Base-by-base conservation (phyloP, 768 basidiomycete species). In the Austroboletus eburneus region DNA sequence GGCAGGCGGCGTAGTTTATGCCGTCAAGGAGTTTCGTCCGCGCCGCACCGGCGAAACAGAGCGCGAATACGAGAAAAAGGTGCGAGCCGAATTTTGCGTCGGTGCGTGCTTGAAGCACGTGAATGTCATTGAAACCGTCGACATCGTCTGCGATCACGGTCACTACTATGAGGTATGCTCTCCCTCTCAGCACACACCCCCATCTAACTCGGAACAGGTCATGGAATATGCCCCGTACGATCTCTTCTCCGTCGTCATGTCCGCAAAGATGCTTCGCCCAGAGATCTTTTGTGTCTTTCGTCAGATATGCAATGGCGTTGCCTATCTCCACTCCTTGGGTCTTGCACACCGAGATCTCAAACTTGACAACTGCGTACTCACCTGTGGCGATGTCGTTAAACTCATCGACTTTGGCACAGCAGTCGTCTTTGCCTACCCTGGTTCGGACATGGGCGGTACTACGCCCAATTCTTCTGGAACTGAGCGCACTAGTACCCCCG, bases 151-250 rank as follows among this genome's bases (percentile, higher is more conserved):
- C 49, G 96, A 98, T 71, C 89, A 94, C 59, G 95, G 95, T 10
- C 94, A 96, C 63, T 98, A 90, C 68, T 98, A 98, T 72, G 95
- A 99, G 87, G 96, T 95, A 35, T 46, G 51, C 49, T 42, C 44
- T 32, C 44, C 32, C 27, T 42, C 22, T 1, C n/a, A 42, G 37
- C 51, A 45, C 40, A 30, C 51, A 22, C 8, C 30, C 14, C 27
- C 42, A 12, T 39, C 54, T 58, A 32, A 54, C 12, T 41, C 35
- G 8, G 23, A 35, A 3, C 63, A 97, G 94, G 87, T 97, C 72
- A 99, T 99, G 96, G 95, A 98, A 69, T 98, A 96, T 60, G 96
- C 96, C 3, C 96, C 96, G 16, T 96, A 84, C 62, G 96, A 99
- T 70, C 83, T 99, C 46, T 99, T 99, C 72, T 91, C 88, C 49